A percentile compares a stretch with the other conserved stretches of the same genome.
These are phyloP conservation scores for Nematocida sp. DNA, from an alignment of 371 early-diverging fungal species.

Conservation along the genomic window DNA sequence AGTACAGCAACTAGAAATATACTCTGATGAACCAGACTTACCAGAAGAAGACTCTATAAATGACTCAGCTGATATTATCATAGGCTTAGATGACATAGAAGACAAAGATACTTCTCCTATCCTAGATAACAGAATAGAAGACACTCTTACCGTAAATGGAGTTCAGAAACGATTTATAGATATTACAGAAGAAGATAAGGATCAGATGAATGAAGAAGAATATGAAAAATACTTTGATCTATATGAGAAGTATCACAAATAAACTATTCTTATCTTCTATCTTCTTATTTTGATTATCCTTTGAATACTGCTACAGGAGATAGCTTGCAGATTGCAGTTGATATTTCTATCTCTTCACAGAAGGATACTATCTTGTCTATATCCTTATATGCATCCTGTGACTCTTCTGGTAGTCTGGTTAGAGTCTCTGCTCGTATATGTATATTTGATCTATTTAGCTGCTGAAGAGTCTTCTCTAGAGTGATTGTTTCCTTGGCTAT, in stretches of 20 bases:
- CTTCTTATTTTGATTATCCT: conserved; percentile 50
- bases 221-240: conserved; percentile 65
- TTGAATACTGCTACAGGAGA: conserved; percentile 62
- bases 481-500: conserved; percentile 46
- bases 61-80: too few species aligned
- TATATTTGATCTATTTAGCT: conserved; percentile 49
- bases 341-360: conserved; percentile 54
- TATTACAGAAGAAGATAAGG: conserved; percentile 65
- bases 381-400: conserved; percentile 62
- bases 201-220: conserved; percentile 64
- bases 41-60: not conserved
- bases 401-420: conserved; percentile 60
- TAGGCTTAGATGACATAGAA: not conserved
- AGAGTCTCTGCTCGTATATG: conserved; percentile 34
- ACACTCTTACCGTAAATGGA: conserved; percentile 57
- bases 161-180: conserved; percentile 54
- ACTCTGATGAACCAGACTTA: not conserved
- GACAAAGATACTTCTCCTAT: not conserved
- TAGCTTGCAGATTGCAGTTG: conserved; percentile 53
- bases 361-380: conserved; percentile 61
- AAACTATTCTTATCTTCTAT: too few species aligned
- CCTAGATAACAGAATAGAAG: conserved; percentile 11
- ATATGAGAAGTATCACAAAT: conserved; percentile 44
- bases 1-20: too few species aligned
- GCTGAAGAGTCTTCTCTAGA: conserved; percentile 19